Base-by-base conservation (phyloP, 257 asterid species). In the Penstemon newberryi region DNA sequence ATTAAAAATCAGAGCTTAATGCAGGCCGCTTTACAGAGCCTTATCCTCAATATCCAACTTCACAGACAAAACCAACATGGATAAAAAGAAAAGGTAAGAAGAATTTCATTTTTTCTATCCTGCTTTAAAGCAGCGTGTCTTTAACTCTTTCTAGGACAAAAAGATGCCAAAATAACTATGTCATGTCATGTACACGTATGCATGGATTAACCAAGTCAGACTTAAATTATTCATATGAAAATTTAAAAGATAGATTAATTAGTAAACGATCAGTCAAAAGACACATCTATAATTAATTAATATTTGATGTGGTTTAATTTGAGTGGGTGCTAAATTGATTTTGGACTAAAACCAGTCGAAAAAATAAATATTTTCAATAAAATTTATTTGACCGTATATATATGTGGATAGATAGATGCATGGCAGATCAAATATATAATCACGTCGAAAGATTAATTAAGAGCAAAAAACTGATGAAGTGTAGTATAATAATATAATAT, bases 11-110 rank as follows among this genome's bases (percentile, higher is more conserved):
- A 59, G 33, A 69, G 46, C 5, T 7, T 62, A 61, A 71, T 45
- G 56, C 73, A 66, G 69, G 33, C 33, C 33, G 70, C 77, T 72
- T 77, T 77, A 72, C 81, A 77, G 75, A 67, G 67, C 64, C 15
- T n/a, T 43, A 40, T 69, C 39, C 11, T 50, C 65, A 68, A 5
- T 63, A 33, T 67, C 36, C 66, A 42, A 45, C 15, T 2, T 0
- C 5, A n/a, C 39, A n/a, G 57, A 54, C 59, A 63, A 13, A 25
- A 41, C 66, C 71, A 56, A 52, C 64, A 33, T 65, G 65, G 52
- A 19, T 37, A 49, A 3, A 69, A 57, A 67, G 39, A 60, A 3
- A 13, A 7, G 38, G 6, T 40, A 66, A 19, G 43, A 54, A 66
- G 44, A 67, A n/a, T 54, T 51, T 9, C 13, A 36, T 13, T 13